Evolutionary conservation across 2,329 filamentous ascomycete species (phyloP).

Genomic region (Plectosphaerella sp.): DNA sequence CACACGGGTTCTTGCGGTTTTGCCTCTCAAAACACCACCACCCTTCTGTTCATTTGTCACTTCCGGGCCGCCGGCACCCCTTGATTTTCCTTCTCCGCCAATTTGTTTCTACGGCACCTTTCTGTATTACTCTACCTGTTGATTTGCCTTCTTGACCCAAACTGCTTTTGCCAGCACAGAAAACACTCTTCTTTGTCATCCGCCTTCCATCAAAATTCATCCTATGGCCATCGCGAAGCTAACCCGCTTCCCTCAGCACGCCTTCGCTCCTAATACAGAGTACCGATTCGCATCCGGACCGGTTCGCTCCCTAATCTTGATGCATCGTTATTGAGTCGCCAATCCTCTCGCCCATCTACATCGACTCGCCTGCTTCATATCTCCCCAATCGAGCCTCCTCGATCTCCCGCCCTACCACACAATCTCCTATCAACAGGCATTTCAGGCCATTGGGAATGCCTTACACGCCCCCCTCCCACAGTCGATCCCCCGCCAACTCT

Average conservation of each 20-base stretch:
- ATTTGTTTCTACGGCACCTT: not conserved
- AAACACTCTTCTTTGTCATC: conserved; percentile 2
- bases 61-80: not conserved
- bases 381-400: not conserved
- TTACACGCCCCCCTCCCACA: conserved; percentile 75
- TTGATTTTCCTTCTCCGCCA: not conserved
- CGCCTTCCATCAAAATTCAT: not conserved
- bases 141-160: not conserved
- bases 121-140: not conserved
- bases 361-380: not conserved
- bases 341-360: not conserved
- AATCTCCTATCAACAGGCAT: not conserved
- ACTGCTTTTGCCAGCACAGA: not conserved
- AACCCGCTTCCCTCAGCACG: conserved; percentile 1
- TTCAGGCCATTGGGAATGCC: conserved; percentile 58
- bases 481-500: conserved; percentile 56
- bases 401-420: not conserved
- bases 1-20: not conserved
- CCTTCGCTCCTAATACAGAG: not conserved
- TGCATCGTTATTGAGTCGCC: not conserved
- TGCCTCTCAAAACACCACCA: not conserved
- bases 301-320: not conserved
- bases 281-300: conserved; percentile 2
- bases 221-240: not conserved
- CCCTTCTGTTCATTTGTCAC: not conserved